Base-by-base conservation (phyloP, 2,329 filamentous ascomycete genomes). In the Thelonectria blattea region DNA sequence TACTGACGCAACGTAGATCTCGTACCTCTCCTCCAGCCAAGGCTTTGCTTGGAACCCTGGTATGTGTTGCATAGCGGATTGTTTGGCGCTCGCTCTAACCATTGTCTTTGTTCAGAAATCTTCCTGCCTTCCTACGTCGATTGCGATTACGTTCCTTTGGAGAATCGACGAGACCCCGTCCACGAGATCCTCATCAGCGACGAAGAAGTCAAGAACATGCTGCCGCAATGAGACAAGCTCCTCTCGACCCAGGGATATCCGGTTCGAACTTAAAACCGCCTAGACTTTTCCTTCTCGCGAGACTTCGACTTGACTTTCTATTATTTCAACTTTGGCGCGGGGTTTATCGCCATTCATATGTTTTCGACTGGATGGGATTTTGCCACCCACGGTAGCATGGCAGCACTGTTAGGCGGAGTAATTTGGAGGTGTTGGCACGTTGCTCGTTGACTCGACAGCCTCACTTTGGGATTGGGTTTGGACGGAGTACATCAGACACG, bases 11-110 rank as follows among this genome's bases (percentile, higher is more conserved):
- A 50, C 42, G 3, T 20, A 92, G 90, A 92, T 93, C 65, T 91
- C 90, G 20, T 94, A 92, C 74, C 86, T 93, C 52, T 88, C 91
- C 62, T 89, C 88, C 6, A 90, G 88, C 71, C 91, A 94, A 76
- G 91, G 91, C 58, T 94, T 92, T 72, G 87, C 88, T 62, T 94
- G 91, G 91, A 93, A 93, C 75, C 90, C 91, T 75, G 88, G 88
- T 89, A 78, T 53, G 76, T 67, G 22, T 18, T 17, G 7, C 27
- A 32, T 46, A 10, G 22, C 11, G 48, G 49, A 42, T 42, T 52
- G n/a, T 42, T 39, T 41, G 17, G 18, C 14, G 48, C 39, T 14
- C 30, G 20, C 6, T n/a, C 57, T 67, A 32, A 65, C 62, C 56
- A 30, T 59, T 27, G n/a, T 15, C 2, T 8, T 7, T 17, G 56